Percentiles rank a stretch among this genome's conserved stretches.
Evolutionary conservation across 2,329 filamentous ascomycete genomes (phyloP).

Genomic region (Fusarium tupiense): DNA sequence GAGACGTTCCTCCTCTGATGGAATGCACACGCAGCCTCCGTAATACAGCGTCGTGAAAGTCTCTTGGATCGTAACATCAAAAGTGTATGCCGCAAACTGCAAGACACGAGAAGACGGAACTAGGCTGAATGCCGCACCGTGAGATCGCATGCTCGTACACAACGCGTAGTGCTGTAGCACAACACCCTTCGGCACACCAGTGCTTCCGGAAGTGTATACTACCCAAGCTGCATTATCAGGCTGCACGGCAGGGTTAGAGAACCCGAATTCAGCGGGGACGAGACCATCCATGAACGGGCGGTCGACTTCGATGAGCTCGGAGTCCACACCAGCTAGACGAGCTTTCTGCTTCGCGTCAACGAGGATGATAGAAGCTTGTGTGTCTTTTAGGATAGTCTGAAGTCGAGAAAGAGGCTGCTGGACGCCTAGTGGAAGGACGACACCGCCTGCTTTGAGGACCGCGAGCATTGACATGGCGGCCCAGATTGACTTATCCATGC

Average conservation of each 20-base stretch:
- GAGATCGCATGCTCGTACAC: background rate
- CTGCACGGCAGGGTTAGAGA: background rate
- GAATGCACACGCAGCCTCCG: background rate
- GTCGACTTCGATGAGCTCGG: background rate
- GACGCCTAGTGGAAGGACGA: background rate
- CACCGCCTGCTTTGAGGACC: background rate
- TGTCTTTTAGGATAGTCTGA: background rate
- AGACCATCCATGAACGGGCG: background rate
- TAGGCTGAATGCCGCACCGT: background rate
- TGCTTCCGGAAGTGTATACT: background rate
- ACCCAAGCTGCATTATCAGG: background rate
- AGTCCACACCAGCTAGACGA: background rate
- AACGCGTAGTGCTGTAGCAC: background rate
- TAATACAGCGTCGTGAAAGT: background rate
- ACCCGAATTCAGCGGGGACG: background rate
- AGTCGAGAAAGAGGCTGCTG: background rate
- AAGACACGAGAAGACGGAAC: background rate
- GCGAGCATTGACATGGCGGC: background rate
- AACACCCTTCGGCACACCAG: background rate
- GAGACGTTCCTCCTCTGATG: background rate
- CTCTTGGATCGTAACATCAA: slow-evolving; percentile 2
- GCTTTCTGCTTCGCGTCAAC: background rate
- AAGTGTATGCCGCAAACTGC: background rate
- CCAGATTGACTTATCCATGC: background rate
- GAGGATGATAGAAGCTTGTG: background rate